Base-by-base conservation (phyloP, 352 stramenopile genomes). In the Plasmopara viticola region DNA sequence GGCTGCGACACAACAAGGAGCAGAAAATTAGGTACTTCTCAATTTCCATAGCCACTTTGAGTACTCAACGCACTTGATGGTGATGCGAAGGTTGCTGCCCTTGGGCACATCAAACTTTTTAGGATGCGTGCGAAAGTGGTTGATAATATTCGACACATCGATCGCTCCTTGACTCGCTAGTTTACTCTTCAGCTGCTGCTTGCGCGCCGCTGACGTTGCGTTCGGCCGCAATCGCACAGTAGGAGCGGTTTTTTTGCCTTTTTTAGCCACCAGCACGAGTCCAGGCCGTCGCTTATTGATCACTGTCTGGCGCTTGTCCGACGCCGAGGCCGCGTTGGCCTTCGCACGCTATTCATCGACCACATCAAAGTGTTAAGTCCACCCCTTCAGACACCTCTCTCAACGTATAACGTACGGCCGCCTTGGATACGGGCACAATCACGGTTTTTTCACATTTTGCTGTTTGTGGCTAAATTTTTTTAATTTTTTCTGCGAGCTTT, bases 31-130 rank as follows among this genome's bases (percentile, higher is more conserved):
- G 64, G 53, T 38, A 35, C 31, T 12, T 5, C 44, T 25, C 18
- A 46, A 13, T 20, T 3, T 31, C 17, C 13, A 39, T 9, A 54
- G 6, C 41, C 0, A 15, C 29, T 30, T 55, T 18, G 48, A 39
- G 41, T 30, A 25, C 38, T 44, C 20, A 9, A 76, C 77, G 28
- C 68, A 90, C 79, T 87, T 84, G 66, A 90, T 86, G 20, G 80
- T 88, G 57, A 90, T 86, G 48, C 78, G 71, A 20, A 90, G 67
- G 58, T 88, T 88, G 51, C 71, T 85, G 43, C 78, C 82, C 52
- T 90, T 83, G 30, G 82, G 82, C 18, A 93, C 60, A 44, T 84
- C 63, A 41, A 93, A 93, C 68, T 90, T 93, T 45, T 73, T 84
- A 17, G 78, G 78, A 53, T 90, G 78, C 46, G 75, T 72, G 39